Evolutionary conservation across 345 rosid species (phyloP).

Genomic region (Passiflora organensis): DNA sequence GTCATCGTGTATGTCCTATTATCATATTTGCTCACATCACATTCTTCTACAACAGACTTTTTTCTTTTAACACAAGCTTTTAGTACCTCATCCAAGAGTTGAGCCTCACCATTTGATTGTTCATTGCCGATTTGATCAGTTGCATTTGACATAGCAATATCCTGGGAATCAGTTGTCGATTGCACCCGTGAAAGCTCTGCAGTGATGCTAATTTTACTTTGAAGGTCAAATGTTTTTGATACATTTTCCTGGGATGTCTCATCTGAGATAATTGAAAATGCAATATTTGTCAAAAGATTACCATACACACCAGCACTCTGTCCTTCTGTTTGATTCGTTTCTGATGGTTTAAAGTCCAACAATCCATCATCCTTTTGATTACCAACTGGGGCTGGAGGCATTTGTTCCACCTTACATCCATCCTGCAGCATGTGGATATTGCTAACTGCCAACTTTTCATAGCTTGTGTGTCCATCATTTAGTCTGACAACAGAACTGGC

Average conservation of each 20-base stretch:
- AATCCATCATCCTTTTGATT: constrained; percentile 4
- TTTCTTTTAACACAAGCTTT: constrained; percentile 12
- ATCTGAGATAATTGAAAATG: constrained; percentile 6
- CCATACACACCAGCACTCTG: constrained; percentile 9
- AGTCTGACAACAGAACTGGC: constrained; percentile 5
- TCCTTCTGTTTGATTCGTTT: constrained; percentile 9
- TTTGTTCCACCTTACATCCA: background rate
- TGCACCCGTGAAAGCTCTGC: constrained; percentile 9
- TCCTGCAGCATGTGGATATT: background rate
- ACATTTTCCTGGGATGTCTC: constrained; percentile 10
- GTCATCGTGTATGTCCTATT: background rate
- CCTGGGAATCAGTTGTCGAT: background rate
- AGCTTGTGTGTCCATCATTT: constrained; percentile 5
- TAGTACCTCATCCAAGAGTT: constrained; percentile 4
- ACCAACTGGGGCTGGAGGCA: constrained; percentile 3
- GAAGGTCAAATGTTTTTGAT: background rate
- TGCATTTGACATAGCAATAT: background rate
- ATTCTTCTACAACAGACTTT: constrained; percentile 1
- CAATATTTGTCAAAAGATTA: constrained; percentile 6
- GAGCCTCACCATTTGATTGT: background rate
- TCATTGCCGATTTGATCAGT: background rate
- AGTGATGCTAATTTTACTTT: constrained; percentile 6
- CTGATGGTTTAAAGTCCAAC: background rate
- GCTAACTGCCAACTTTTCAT: background rate
- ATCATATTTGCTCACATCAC: constrained; percentile 1